Conservation (phyloP, 805 yeast species). For the Kuraishia piskuri region DNA sequence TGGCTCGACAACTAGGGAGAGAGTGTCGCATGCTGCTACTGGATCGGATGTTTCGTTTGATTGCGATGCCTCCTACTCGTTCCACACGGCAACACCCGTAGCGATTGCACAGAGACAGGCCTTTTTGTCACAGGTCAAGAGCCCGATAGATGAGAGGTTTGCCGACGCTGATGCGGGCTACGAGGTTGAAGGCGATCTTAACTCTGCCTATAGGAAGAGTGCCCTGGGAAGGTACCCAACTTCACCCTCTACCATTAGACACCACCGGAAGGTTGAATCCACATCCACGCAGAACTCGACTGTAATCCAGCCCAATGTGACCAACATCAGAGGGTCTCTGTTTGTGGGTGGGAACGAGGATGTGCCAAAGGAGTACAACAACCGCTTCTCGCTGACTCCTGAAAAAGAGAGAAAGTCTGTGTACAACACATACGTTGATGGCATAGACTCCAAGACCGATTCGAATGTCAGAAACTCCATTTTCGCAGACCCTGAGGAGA, state of each 20-base stretch:
- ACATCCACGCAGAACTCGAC: conserved; percentile 15
- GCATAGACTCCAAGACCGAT: neutral
- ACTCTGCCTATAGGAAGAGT: conserved; percentile 6
- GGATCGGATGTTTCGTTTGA: conserved; percentile 19
- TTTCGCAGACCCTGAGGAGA: conserved; percentile 21
- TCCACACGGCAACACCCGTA: conserved; percentile 22
- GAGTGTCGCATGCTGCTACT: conserved; percentile 12
- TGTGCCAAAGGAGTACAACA: conserved; percentile 17
- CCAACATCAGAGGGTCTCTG: conserved; percentile 16
- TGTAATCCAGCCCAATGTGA: conserved; percentile 11
- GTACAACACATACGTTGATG: neutral
- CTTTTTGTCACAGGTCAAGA: neutral
- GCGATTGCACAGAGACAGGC: conserved; percentile 11
- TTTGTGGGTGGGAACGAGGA: conserved; percentile 18
- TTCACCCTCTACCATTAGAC: conserved; percentile 10
- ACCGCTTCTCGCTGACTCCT: conserved; percentile 2
- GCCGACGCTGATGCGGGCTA: conserved; percentile 21
- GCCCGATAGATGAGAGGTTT: conserved; percentile 11
- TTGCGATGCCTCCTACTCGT: conserved; percentile 19
- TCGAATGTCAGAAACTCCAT: conserved; percentile 9
- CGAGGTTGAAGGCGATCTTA: neutral
- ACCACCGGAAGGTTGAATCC: conserved; percentile 19
- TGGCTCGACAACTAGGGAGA: conserved; percentile 8
- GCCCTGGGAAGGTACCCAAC: neutral
- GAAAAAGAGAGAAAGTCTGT: neutral